A percentile compares a stretch with the other conserved stretches of the same genome.
Conservation (phyloP, 2,329 filamentous ascomycete species). For the Tothia fuscella region DNA sequence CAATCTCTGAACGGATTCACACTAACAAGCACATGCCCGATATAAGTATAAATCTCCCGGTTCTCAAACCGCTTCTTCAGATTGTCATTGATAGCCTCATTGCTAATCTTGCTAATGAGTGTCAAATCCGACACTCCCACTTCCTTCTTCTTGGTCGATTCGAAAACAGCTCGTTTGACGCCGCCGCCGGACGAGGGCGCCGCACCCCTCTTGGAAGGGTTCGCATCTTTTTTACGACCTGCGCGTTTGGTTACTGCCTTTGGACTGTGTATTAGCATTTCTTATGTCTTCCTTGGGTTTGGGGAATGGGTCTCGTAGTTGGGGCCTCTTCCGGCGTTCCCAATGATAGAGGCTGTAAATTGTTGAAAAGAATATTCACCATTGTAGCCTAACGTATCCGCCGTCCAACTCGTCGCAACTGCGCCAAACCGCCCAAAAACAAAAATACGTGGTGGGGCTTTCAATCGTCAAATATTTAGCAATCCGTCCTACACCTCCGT, state of each 20-base stretch:
- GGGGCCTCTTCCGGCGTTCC: too few relatives aligned
- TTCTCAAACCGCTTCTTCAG: slow-evolving; percentile 96
- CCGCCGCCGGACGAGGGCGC: slow-evolving; percentile 45
- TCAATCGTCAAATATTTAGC: too few relatives aligned
- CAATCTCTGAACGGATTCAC: slow-evolving; percentile 95
- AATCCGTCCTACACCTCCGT: too few relatives aligned
- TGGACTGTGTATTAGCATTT: slow-evolving; percentile 14
- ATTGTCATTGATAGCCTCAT: slow-evolving; percentile 99
- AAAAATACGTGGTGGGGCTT: too few relatives aligned
- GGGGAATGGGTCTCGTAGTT: too few relatives aligned
- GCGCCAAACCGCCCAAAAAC: too few relatives aligned
- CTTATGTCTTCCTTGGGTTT: background rate
- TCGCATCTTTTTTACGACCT: slow-evolving; percentile 44
- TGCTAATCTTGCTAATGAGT: slow-evolving; percentile 94
- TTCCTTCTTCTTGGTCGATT: slow-evolving; percentile 97
- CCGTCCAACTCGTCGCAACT: too few relatives aligned
- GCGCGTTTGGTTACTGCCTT: slow-evolving; percentile 47
- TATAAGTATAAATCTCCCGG: slow-evolving; percentile 98
- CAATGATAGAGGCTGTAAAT: too few relatives aligned
- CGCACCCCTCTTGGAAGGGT: slow-evolving; percentile 27
- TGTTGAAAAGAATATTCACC: too few relatives aligned
- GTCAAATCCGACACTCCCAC: slow-evolving; percentile 97
- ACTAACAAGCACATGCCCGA: slow-evolving; percentile 97
- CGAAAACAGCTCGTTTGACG: slow-evolving; percentile 92
- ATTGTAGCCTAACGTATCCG: too few relatives aligned